Percentiles rank a stretch among this genome's conserved stretches.
These are phyloP conservation scores for Sorghum bicolor DNA, from an alignment of 176 grass and related monocot genomes.

Conservation along the genomic window Sorghum_bicolor_NCBIv3 NC_012873.2:11020001-11020500, in stretches of 20 bases:
- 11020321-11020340: background rate
- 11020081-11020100: constrained; percentile 86
- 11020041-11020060: background rate
- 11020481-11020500: background rate
- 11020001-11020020: background rate
- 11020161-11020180: background rate
- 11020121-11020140: constrained; percentile 93
- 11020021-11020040: background rate
- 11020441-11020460: background rate
- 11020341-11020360: background rate
- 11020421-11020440: background rate
- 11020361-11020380: background rate
- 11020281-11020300: background rate
- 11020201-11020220: background rate
- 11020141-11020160: constrained; percentile 26
- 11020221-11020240: background rate
- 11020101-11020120: constrained; percentile 90
- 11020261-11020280: background rate
- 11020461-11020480: background rate
- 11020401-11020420: background rate
- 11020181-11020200: background rate
- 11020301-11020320: background rate
- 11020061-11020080: constrained; percentile 44
- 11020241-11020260: background rate
- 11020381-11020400: background rate